Percentiles rank a stretch among this genome's conserved stretches.
Conservation (phyloP, 257 asterid genomes). For the Handroanthus guayacan region DNA sequence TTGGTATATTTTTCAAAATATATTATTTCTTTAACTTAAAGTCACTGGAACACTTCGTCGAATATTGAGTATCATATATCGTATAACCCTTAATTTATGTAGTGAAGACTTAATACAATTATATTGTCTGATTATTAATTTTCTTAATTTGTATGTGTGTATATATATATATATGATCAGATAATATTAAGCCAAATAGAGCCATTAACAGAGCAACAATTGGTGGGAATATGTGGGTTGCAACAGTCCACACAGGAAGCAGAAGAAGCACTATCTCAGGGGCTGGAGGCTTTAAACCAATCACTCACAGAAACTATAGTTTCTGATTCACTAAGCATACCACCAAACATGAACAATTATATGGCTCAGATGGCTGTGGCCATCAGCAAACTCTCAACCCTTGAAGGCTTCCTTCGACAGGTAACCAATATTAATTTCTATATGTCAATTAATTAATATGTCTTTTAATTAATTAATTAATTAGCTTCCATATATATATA, state of each 20-base stretch:
- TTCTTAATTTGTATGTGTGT: no score
- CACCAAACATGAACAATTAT: constrained; percentile 56
- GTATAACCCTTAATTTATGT: no score
- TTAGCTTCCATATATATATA: not conserved
- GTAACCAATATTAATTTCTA: constrained; percentile 35
- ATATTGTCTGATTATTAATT: no score
- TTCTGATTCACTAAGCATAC: constrained; percentile 54
- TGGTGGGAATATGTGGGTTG: constrained; percentile 58
- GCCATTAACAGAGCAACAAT: constrained; percentile 72
- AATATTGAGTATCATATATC: no score
- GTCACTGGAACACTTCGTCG: no score
- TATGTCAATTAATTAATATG: not conserved
- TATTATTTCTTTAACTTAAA: no score
- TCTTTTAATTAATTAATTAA: not conserved
- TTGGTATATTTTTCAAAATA: no score
- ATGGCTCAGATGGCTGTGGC: constrained; percentile 77
- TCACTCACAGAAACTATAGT: constrained; percentile 58
- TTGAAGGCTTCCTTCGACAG: constrained; percentile 70
- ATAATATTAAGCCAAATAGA: constrained; percentile 58
- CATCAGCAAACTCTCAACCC: constrained; percentile 60
- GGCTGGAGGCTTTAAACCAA: constrained; percentile 57
- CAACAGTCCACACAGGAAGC: constrained; percentile 72
- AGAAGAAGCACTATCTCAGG: constrained; percentile 74
- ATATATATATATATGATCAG: constrained; percentile 33
- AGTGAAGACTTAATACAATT: no score